Evolutionary conservation across 2,329 filamentous ascomycete genomes (phyloP).

Genomic region (Fusarium solani-melongenae): DNA sequence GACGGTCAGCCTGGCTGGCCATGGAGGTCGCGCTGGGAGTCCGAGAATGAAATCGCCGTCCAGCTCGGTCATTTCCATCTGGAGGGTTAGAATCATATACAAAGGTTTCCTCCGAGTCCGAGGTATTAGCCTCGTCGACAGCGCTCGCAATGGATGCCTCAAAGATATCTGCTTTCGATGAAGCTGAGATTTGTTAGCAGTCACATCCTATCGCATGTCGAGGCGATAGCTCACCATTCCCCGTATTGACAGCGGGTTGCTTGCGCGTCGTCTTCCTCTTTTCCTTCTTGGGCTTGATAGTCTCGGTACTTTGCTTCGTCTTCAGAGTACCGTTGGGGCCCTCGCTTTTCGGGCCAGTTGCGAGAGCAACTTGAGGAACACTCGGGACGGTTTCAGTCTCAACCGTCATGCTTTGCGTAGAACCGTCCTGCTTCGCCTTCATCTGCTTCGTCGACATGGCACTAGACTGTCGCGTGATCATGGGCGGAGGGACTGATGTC

Average conservation of each 20-base stretch:
- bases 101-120: slow-evolving; percentile 97
- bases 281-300: slow-evolving; percentile 93
- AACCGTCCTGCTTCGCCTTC: slow-evolving; percentile 81
- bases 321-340: slow-evolving; percentile 79
- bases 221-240: slow-evolving; percentile 67
- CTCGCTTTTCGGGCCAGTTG: slow-evolving; percentile 70
- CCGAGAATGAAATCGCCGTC: slow-evolving; percentile 87
- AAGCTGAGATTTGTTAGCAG: slow-evolving; percentile 32
- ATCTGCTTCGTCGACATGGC: slow-evolving; percentile 71
- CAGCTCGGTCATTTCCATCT: slow-evolving; percentile 66
- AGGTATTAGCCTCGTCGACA: slow-evolving; percentile 95
- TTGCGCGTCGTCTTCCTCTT: slow-evolving; percentile 85
- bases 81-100: slow-evolving; percentile 98
- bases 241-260: slow-evolving; percentile 74
- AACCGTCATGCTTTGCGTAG: slow-evolving; percentile 91
- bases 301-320: slow-evolving; percentile 92
- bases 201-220: slow-evolving; percentile 13
- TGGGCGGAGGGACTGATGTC: slow-evolving; percentile 60
- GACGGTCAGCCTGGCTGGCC: slow-evolving; percentile 73
- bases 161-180: slow-evolving; percentile 95
- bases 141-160: slow-evolving; percentile 96
- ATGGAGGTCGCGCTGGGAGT: slow-evolving; percentile 94
- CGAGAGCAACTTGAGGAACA: slow-evolving; percentile 84
- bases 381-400: slow-evolving; percentile 96
- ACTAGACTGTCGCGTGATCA: slow-evolving; percentile 74